Percentiles rank a stretch among this genome's conserved stretches.
These are phyloP conservation scores for Chamaecyparis obtusa DNA, from an alignment of 75 land plant species.

Conservation along the genomic window DNA sequence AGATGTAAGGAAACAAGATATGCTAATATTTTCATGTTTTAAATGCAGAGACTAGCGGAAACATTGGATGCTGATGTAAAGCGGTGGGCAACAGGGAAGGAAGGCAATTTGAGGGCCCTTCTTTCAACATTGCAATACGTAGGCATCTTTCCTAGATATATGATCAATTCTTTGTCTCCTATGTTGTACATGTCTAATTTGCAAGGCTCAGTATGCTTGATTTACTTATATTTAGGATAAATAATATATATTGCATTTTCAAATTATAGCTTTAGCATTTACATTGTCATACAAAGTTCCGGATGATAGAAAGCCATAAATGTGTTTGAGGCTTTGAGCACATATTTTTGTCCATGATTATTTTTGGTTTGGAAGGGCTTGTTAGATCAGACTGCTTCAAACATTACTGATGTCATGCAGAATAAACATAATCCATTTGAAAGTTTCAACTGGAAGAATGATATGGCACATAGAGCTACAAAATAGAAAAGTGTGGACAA, in stretches of 20 bases:
- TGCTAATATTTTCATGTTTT: background rate
- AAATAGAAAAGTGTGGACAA: background rate
- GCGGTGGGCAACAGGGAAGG: conserved; percentile 84
- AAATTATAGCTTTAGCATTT: background rate
- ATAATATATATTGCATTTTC: background rate
- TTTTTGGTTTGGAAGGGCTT: background rate
- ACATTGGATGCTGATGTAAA: conserved; percentile 68
- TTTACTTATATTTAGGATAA: background rate
- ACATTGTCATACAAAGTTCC: background rate
- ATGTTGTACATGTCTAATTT: background rate
- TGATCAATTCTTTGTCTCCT: background rate
- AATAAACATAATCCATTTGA: background rate
- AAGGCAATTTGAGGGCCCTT: conserved; percentile 85
- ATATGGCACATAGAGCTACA: background rate
- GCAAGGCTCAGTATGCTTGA: background rate
- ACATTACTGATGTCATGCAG: background rate
- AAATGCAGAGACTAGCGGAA: conserved; percentile 66
- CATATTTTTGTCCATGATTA: background rate
- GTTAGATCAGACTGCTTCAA: background rate
- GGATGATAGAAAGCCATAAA: background rate
- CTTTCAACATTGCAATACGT: conserved; percentile 88
- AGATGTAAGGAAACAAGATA: background rate
- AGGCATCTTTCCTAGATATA: background rate
- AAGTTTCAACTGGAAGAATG: background rate
- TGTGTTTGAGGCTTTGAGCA: background rate